Conservation (phyloP, 495 filamentous ascomycete species). For the Paragyromitra xinjiangensis region DNA sequence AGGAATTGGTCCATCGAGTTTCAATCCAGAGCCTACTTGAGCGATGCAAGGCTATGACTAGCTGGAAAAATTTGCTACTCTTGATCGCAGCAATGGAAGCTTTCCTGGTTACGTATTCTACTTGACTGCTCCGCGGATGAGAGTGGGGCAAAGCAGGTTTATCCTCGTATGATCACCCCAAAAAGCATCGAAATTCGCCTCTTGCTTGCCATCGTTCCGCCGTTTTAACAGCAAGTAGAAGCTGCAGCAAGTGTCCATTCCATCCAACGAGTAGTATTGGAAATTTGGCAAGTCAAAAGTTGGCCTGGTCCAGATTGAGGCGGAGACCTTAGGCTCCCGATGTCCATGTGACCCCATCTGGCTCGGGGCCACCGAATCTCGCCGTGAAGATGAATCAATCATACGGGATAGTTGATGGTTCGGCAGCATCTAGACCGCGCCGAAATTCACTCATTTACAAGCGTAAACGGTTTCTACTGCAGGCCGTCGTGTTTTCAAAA, state of each 20-base stretch:
- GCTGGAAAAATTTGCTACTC: conserved; percentile 15
- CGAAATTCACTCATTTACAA: conserved; percentile 47
- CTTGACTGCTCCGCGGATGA: conserved; percentile 39
- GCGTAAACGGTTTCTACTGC: conserved; percentile 35
- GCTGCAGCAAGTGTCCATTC: conserved; percentile 34
- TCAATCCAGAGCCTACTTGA: conserved; percentile 34
- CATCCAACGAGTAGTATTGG: conserved; percentile 36
- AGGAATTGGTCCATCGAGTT: conserved; percentile 46
- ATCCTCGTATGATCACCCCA: conserved; percentile 43
- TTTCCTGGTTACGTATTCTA: conserved; percentile 48
- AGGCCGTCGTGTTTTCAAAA: conserved; percentile 45
- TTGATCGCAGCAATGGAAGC: conserved; percentile 48
- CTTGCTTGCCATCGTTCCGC: conserved; percentile 33
- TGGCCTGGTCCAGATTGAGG: conserved; percentile 46
- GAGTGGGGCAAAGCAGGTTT: conserved; percentile 50
- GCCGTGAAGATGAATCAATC: conserved; percentile 40
- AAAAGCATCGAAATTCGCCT: conserved; percentile 44
- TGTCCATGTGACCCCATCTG: conserved; percentile 51
- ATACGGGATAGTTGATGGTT: conserved; percentile 40
- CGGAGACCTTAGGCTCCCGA: conserved; percentile 41
- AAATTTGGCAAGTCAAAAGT: conserved; percentile 38
- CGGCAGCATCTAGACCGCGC: conserved; percentile 46
- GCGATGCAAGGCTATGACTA: conserved; percentile 41
- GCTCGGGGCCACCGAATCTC: conserved; percentile 30
- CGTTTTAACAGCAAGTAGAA: conserved; percentile 52